phyloP scores from a whole-genome alignment of 495 filamentous ascomycete genomes.

The Parmelia sp. region DNA sequence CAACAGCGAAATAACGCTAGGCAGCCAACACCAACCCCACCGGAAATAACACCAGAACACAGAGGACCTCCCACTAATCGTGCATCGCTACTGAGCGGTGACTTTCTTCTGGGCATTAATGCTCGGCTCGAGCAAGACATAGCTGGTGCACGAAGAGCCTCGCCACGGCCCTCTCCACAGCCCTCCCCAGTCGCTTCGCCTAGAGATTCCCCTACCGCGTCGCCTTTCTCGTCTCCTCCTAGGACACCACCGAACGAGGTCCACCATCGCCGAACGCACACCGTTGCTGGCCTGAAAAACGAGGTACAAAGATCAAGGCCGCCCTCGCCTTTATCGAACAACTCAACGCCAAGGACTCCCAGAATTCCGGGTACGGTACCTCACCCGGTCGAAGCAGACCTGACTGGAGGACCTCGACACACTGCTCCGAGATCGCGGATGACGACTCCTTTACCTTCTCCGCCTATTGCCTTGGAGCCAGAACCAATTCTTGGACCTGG shows the following conservation, averaged over 20 bases:
- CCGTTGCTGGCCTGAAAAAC: constrained; percentile 17
- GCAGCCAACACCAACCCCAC: constrained; percentile 3
- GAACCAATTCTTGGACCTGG: constrained; percentile 13
- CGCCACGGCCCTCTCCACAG: constrained; percentile 14
- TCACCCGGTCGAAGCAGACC: constrained; percentile 14
- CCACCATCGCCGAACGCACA: constrained; percentile 8
- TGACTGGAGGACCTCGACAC: constrained; percentile 8
- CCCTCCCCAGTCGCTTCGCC: constrained; percentile 15
- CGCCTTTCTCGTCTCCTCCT: constrained; percentile 24
- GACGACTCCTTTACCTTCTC: constrained; percentile 17
- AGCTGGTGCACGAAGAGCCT: constrained; percentile 13
- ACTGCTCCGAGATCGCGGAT: constrained; percentile 13
- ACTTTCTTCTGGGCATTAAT: constrained; percentile 5
- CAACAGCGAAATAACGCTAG: constrained; percentile 4
- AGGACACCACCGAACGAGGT: constrained; percentile 21
- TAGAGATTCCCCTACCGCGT: constrained; percentile 19
- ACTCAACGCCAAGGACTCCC: constrained; percentile 1
- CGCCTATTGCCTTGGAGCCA: constrained; percentile 1
- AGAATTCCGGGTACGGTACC: constrained; percentile 1
- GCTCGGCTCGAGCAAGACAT: constrained; percentile 10
- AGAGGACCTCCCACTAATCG: constrained; percentile 7
- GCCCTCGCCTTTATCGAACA: constrained; percentile 18
- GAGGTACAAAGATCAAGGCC: constrained; percentile 20
- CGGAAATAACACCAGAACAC: background rate
- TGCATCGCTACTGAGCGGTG: constrained; percentile 14